Conservation (phyloP, 1,284 basidiomycete genomes). For the Inonotus obliquus region DNA sequence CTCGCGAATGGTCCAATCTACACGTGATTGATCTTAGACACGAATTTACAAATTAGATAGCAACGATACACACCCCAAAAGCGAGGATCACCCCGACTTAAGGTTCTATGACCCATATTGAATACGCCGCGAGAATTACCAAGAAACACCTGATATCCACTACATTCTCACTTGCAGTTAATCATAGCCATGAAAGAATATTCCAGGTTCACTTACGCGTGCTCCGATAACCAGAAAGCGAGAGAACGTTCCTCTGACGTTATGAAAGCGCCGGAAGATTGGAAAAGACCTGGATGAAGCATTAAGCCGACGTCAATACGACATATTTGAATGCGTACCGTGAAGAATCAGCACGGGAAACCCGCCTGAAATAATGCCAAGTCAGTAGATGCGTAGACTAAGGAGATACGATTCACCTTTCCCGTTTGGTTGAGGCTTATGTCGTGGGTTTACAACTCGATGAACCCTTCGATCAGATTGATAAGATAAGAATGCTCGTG, state of each 20-base stretch:
- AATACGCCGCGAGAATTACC: conserved; percentile 58
- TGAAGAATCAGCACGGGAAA: conserved; percentile 59
- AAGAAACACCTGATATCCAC: conserved; percentile 55
- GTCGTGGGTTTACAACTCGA: conserved; percentile 43
- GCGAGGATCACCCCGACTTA: conserved; percentile 44
- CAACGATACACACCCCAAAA: conserved; percentile 47
- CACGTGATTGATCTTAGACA: not conserved
- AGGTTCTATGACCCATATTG: conserved; percentile 52
- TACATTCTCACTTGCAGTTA: conserved; percentile 1
- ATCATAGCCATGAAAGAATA: not conserved
- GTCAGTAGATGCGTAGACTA: not conserved
- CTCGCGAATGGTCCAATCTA: conserved; percentile 59
- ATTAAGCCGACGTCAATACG: not conserved
- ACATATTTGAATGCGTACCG: conserved; percentile 23
- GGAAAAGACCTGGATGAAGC: conserved; percentile 40
- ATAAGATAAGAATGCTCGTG: conserved; percentile 3
- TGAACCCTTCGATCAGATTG: conserved; percentile 36
- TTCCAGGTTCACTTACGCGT: conserved; percentile 30
- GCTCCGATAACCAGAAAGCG: conserved; percentile 56
- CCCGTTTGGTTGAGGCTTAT: conserved; percentile 35
- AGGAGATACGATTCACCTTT: conserved; percentile 23
- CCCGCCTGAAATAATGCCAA: conserved; percentile 30
- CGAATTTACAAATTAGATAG: conserved; percentile 11
- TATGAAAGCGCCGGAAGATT: conserved; percentile 57
- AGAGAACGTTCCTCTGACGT: conserved; percentile 56